Conservation (phyloP, 345 rosid species). For the Acer campestre region DNA sequence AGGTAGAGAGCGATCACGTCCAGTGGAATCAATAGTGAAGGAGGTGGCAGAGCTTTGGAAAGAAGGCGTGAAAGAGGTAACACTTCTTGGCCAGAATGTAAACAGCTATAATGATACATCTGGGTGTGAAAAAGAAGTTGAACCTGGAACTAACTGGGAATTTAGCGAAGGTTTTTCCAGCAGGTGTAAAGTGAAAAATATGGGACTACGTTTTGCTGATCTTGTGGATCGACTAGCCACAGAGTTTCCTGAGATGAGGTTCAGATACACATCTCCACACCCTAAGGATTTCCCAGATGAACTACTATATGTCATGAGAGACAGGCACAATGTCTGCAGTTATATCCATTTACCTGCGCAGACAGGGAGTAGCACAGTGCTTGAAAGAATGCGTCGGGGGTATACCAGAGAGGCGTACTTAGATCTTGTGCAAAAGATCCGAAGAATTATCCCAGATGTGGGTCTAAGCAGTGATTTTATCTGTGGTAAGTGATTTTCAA, state of each 20-base stretch:
- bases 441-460: conserved; percentile 74
- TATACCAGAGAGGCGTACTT: conserved; percentile 93
- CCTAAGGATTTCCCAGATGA: conserved; percentile 95
- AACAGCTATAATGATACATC: conserved; percentile 89
- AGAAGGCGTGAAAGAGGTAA: conserved; percentile 87
- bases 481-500: conserved; percentile 53
- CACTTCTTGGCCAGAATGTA: conserved; percentile 93
- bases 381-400: conserved; percentile 83
- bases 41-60: conserved; percentile 89
- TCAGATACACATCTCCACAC: conserved; percentile 95
- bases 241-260: conserved; percentile 96
- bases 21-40: conserved; percentile 80
- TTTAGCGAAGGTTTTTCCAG: conserved; percentile 86
- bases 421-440: conserved; percentile 80
- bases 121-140: conserved; percentile 52
- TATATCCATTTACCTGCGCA: conserved; percentile 94
- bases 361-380: conserved; percentile 71
- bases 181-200: conserved; percentile 70
- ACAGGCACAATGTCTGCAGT: conserved; percentile 80
- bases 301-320: conserved; percentile 73
- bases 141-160: conserved; percentile 72
- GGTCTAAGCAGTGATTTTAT: conserved; percentile 93
- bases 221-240: conserved; percentile 78
- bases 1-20: conserved; percentile 93
- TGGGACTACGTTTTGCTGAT: conserved; percentile 88